Conservation (phyloP, 2,329 filamentous ascomycete species). For the Hypoxylon sp. region DNA sequence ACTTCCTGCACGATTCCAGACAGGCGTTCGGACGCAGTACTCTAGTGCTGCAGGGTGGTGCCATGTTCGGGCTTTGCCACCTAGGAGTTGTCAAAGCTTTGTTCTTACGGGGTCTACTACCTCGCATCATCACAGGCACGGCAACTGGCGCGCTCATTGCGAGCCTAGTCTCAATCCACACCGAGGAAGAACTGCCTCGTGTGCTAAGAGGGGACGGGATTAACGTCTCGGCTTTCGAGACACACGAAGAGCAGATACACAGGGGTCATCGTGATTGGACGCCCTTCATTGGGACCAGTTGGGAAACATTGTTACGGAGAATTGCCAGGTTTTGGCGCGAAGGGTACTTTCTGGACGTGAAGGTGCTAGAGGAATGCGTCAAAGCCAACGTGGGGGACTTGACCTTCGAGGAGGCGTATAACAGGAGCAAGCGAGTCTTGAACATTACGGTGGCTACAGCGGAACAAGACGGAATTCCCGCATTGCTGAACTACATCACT, state of each 20-base stretch:
- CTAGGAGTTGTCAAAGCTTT: constrained; percentile 91
- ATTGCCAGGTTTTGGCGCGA: constrained; percentile 77
- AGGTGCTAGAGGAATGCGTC: constrained; percentile 85
- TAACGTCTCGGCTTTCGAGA: constrained; percentile 82
- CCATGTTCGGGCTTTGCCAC: constrained; percentile 92
- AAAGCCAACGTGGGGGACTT: constrained; percentile 87
- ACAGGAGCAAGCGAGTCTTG: constrained; percentile 84
- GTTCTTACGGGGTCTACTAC: constrained; percentile 82
- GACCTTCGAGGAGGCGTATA: constrained; percentile 94
- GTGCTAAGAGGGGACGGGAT: constrained; percentile 85
- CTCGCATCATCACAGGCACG: constrained; percentile 91
- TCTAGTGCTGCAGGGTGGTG: constrained; percentile 88
- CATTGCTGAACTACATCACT: constrained; percentile 90
- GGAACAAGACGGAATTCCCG: constrained; percentile 81
- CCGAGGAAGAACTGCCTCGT: constrained; percentile 82
- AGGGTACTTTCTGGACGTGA: constrained; percentile 87
- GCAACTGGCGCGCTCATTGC: constrained; percentile 92
- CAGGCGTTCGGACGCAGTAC: constrained; percentile 90
- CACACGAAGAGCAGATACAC: constrained; percentile 53
- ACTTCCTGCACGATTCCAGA: constrained; percentile 87
- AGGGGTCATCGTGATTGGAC: constrained; percentile 50
- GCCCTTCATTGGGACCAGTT: constrained; percentile 59
- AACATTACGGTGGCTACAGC: constrained; percentile 92
- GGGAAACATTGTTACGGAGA: constrained; percentile 74
- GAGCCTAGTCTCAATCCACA: constrained; percentile 87